Evolutionary conservation across 2,329 filamentous ascomycete species (phyloP), one percentile per base, ranked within the genome.

Genomic region (Cercospora sojina): DNA sequence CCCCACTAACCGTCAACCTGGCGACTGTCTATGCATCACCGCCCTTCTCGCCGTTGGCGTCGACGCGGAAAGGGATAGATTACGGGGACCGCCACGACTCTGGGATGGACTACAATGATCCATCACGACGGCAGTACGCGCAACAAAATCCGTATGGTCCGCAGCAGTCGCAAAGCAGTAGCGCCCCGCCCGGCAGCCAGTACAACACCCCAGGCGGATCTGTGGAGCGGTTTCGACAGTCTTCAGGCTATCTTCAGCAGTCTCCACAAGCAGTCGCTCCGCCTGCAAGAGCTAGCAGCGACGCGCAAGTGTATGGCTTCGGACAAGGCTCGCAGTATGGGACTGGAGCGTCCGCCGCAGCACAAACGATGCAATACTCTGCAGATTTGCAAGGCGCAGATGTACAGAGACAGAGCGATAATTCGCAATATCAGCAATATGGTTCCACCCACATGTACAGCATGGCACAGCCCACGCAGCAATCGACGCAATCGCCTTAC

Each of bases 371-470:
- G 78, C 83, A 88, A 68, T 91, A 91, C 78, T 67, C 70, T 41
- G 67, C 72, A 38, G 68, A 72, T 31, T 61, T 73, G 62, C 69
- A 69, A 43, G 69, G 86, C 86, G 74, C 81, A 87, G 60, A 88
- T 88, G 73, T 92, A 91, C 78, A 82, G 64, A 69, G 74, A 66
- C 72, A 70, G 63, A 67, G 69, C 83, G 67, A 85, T 76, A 65
- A 67, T 79, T 29, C 53, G 79, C 81, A 78, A 82, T 83, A 88
- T 83, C 74, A 80, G 47, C 78, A 79, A 66, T 88, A 88, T 73
- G 83, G 88, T 27, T 67, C 67, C 62, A 81, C 86, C 64, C 86
- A 87, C 70, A 89, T 95, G 85, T 96, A 96, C 83, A 89, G 88
- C 81, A 90, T 93, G 74, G 83, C 85, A 76, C 82, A 87, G 74